Conservation (phyloP, 306 rosid genomes). For the Vigna radiata region DNA sequence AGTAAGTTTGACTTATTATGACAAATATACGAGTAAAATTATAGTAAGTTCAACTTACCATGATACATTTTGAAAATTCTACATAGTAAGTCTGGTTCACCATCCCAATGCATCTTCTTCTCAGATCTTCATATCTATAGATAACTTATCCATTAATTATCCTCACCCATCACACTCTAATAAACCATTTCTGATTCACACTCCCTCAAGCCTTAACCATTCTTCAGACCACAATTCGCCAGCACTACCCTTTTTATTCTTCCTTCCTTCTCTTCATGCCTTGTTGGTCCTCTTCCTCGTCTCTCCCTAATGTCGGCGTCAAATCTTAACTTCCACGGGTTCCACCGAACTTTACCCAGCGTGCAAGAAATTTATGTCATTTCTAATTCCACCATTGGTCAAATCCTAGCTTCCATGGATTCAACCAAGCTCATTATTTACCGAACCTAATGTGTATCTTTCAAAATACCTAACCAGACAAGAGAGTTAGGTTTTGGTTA, state of each 20-base stretch:
- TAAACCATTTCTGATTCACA: slow-evolving; percentile 63
- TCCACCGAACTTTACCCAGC: slow-evolving; percentile 76
- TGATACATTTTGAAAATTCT: no score
- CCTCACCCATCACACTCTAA: slow-evolving; percentile 66
- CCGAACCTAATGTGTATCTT: slow-evolving; percentile 75
- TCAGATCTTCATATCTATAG: no score
- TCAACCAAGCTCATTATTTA: slow-evolving; percentile 80
- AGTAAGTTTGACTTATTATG: no score
- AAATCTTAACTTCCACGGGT: slow-evolving; percentile 61
- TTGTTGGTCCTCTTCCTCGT: slow-evolving; percentile 83
- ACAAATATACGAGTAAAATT: no score
- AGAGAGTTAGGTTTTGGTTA: slow-evolving; percentile 65
- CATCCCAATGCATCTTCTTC: no score
- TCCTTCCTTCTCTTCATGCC: slow-evolving; percentile 96
- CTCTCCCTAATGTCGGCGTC: slow-evolving; percentile 81
- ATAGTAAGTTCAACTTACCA: no score
- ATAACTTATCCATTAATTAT: no score
- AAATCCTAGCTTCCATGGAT: slow-evolving; percentile 76
- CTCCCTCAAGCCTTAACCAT: slow-evolving; percentile 62
- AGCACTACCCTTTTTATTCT: slow-evolving; percentile 61
- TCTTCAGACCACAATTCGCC: slow-evolving; percentile 73
- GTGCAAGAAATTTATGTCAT: slow-evolving; percentile 79
- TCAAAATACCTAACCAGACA: slow-evolving; percentile 60
- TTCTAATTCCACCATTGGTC: slow-evolving; percentile 76
- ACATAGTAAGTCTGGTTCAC: no score